A percentile compares a stretch with the other conserved stretches of the same genome.
These are phyloP conservation scores for Exutisphaerella laricina DNA, from an alignment of 2,329 filamentous ascomycete species.

Conservation along the genomic window DNA sequence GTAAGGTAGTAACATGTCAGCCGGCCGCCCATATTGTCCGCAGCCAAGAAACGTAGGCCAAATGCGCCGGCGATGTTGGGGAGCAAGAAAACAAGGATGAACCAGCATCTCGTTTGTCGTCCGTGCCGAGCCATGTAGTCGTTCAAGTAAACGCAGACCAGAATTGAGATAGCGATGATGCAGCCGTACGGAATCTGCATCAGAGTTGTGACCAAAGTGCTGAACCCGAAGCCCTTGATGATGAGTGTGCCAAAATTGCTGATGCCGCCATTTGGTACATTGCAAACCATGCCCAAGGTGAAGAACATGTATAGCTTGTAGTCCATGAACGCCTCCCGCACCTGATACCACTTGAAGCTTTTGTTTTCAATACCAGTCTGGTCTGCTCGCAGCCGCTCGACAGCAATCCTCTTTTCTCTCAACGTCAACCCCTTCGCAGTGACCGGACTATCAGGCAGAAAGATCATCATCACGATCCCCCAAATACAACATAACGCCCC, in stretches of 20 bases:
- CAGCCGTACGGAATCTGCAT: slow-evolving; percentile 30
- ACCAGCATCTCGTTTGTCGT: slow-evolving; percentile 36
- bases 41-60: slow-evolving; percentile 51
- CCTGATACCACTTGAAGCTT: slow-evolving; percentile 49
- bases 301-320: slow-evolving; percentile 57
- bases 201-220: slow-evolving; percentile 43
- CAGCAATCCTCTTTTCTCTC: slow-evolving; percentile 50
- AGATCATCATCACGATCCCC: slow-evolving; percentile 50
- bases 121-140: slow-evolving; percentile 33
- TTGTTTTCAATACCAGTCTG: slow-evolving; percentile 55
- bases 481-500: slow-evolving; percentile 53
- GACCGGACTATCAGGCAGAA: slow-evolving; percentile 42
- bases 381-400: slow-evolving; percentile 51
- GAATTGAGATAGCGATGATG: slow-evolving; percentile 47
- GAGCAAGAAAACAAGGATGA: slow-evolving; percentile 53
- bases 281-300: slow-evolving; percentile 46
- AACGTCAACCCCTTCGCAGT: slow-evolving; percentile 49
- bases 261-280: slow-evolving; percentile 53
- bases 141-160: slow-evolving; percentile 46
- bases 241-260: slow-evolving; percentile 56
- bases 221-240: slow-evolving; percentile 54
- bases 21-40: slow-evolving; percentile 47
- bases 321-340: slow-evolving; percentile 52
- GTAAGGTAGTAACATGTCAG: slow-evolving; percentile 56
- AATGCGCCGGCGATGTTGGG: slow-evolving; percentile 56